phyloP scores from a whole-genome alignment of 192 early-diverging fungal genomes.

The Rhizophagus sp. region DNA sequence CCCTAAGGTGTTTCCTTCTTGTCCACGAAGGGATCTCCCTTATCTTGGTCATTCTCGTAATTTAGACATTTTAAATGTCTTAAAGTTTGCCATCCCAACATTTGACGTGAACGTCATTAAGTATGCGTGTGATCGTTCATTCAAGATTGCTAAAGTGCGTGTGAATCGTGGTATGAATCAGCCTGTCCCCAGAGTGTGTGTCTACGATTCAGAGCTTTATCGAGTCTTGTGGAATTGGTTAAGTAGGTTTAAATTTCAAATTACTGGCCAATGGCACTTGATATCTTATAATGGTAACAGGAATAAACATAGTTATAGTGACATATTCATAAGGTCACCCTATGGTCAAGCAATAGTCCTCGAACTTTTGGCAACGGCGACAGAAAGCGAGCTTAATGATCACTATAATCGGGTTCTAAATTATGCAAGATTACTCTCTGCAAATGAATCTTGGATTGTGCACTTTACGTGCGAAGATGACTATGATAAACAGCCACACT shows the following conservation, averaged over 20 bases:
- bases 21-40: slow-evolving; percentile 10
- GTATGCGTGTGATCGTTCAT: neutral
- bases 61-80: slow-evolving; percentile 14
- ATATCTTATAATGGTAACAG: neutral
- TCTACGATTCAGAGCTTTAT: slow-evolving; percentile 31
- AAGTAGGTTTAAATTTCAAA: neutral
- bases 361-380: slow-evolving; percentile 20
- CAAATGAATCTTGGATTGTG: slow-evolving; percentile 15
- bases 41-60: neutral
- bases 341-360: neutral
- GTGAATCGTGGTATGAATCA: slow-evolving; percentile 11
- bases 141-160: slow-evolving; percentile 23
- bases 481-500: neutral
- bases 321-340: slow-evolving; percentile 9
- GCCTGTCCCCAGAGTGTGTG: slow-evolving; percentile 27
- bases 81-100: slow-evolving; percentile 4
- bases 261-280: slow-evolving; percentile 35
- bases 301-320: slow-evolving; percentile 20
- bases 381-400: neutral
- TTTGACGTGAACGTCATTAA: slow-evolving; percentile 22
- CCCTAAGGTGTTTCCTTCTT: slow-evolving; percentile 10
- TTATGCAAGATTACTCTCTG: slow-evolving; percentile 10
- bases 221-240: slow-evolving; percentile 28
- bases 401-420: slow-evolving; percentile 6
- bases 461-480: slow-evolving; percentile 28